Base-by-base conservation (phyloP, 2,329 filamentous ascomycete species). In the Ophiosphaerella narmari region DNA sequence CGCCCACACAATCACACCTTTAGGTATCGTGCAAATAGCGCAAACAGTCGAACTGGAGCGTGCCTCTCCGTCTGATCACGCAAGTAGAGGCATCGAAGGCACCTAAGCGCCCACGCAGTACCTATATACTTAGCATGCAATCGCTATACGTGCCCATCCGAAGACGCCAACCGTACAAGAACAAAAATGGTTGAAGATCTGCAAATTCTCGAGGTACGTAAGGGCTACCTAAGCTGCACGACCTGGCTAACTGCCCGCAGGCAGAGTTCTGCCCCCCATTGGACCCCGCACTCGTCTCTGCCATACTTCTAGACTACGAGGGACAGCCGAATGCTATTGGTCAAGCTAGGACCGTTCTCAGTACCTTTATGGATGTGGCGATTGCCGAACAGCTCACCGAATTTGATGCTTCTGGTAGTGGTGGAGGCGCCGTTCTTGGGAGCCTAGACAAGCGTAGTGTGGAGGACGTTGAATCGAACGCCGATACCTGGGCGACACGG, bases 401-500 rank as follows among this genome's bases (percentile, higher is more conserved):
- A 0, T 96, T 96, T 66, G 90, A 94, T 59, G 84, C 89, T 0
- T 90, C 88, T 29, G 90, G 88, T 2, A 83, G 87, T 23, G 82
- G 85, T 24, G 82, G 80, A 11, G 62, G 55, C 52, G 55, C 57
- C 7, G 41, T 55, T 18, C 51, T 57, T 18, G 52, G 57, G 4
- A 62, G 54, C 37, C 55, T 53, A 13, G 50, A 48, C 42, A 63
- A 65, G 37, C 46, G 52, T 26, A 53, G 48, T 38, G 59, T 58
- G 7, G 40, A 44, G 29, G 67, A 68, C 46, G 59, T 62, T 16
- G 65, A 71, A 21, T 74, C 72, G 5, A 73, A 64, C 42, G 66
- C 70, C 4, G 72, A 72, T 12, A 74, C 70, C 4, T 72, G 69
- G 57, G 65, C 59, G 1, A 75, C 74, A 7, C 67, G 61, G 23